Conservation (phyloP, 2,329 filamentous ascomycete genomes). For the Metarhizium anisopliae region DNA sequence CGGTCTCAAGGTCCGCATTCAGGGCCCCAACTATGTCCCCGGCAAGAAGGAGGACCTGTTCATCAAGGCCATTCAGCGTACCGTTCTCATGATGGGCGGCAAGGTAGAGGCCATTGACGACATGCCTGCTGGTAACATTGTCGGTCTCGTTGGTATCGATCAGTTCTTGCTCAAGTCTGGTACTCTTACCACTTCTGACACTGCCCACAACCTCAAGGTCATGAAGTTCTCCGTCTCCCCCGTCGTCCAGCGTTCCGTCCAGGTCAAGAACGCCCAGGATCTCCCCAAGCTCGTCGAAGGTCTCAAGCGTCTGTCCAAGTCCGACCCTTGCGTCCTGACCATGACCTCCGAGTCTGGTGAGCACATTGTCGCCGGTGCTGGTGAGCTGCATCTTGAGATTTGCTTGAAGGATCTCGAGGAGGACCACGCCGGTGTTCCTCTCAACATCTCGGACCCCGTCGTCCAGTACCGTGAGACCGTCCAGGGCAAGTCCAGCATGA, state of each 20-base stretch:
- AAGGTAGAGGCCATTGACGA: conserved; percentile 98
- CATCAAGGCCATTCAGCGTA: conserved; percentile 99
- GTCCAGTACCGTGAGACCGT: conserved; percentile 99
- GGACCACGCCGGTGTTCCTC: conserved; percentile 97
- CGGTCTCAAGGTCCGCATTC: conserved; percentile 98
- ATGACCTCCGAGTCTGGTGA: conserved; percentile 86
- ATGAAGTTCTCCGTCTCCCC: conserved; percentile 99
- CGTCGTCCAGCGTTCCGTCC: conserved; percentile 95
- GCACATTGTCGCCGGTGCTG: conserved; percentile 97
- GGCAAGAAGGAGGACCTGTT: conserved; percentile 99
- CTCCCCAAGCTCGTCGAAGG: conserved; percentile 99
- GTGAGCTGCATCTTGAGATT: conserved; percentile 99
- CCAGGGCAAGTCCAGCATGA: conserved; percentile 74
- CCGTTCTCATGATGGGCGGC: conserved; percentile 99
- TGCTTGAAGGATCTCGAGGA: conserved; percentile 99
- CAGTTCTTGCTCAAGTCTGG: conserved; percentile 99
- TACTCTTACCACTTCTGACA: conserved; percentile 95
- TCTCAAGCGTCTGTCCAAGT: conserved; percentile 99
- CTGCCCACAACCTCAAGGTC: conserved; percentile 99
- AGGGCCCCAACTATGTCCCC: conserved; percentile 96
- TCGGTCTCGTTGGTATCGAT: conserved; percentile 97
- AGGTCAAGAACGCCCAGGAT: conserved; percentile 99
- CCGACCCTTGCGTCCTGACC: conserved; percentile 95
- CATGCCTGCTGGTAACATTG: conserved; percentile 99
- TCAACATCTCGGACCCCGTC: conserved; percentile 96